phyloP scores from a whole-genome alignment of 2,329 filamentous ascomycete genomes.

The Claviceps sp. region DNA sequence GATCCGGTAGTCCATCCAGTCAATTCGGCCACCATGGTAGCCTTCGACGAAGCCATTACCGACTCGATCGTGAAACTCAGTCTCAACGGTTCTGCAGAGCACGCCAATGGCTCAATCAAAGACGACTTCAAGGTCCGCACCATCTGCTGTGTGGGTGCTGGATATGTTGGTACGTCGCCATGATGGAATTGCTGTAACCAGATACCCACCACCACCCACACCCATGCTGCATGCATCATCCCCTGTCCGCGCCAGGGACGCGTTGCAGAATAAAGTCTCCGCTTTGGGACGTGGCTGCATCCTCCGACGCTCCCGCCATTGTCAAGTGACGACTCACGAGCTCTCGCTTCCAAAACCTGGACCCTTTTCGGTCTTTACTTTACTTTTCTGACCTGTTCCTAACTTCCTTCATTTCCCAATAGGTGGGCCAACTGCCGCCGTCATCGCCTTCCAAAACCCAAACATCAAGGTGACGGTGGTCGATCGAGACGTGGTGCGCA shows the following conservation, averaged over 20 bases:
- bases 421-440: constrained; percentile 64
- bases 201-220: neutral
- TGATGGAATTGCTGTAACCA: neutral
- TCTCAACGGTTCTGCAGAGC: constrained; percentile 19
- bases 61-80: constrained; percentile 19
- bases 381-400: neutral
- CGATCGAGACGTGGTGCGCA: constrained; percentile 51
- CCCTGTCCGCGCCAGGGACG: neutral
- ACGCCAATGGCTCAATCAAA: constrained; percentile 17
- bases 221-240: neutral
- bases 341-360: neutral
- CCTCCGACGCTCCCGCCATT: neutral
- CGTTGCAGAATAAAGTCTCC: neutral
- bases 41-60: constrained; percentile 12
- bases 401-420: neutral
- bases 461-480: constrained; percentile 61
- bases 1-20: neutral
- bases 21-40: constrained; percentile 9
- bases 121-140: constrained; percentile 31
- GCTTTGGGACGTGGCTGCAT: neutral
- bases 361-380: neutral
- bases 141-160: constrained; percentile 63
- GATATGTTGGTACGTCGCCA: constrained; percentile 54
- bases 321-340: neutral
- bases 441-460: constrained; percentile 63